Percentiles rank a stretch among this genome's conserved stretches.
phyloP scores from a whole-genome alignment of 805 yeast genomes.

The Teunomyces atbi region DNA sequence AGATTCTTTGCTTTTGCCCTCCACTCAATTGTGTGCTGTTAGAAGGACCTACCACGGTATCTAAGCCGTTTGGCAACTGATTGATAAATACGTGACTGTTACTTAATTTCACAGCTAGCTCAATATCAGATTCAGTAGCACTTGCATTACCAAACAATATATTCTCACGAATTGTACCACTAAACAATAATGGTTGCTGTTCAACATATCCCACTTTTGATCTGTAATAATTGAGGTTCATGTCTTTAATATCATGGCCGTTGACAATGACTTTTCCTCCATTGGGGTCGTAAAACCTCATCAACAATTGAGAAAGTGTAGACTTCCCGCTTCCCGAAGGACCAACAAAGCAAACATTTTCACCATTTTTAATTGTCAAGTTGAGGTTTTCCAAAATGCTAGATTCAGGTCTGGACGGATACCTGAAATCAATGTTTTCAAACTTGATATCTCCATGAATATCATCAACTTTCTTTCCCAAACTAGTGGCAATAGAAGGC shows the following conservation, averaged over 20 bases:
- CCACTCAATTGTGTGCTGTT: constrained; percentile 77
- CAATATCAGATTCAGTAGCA: constrained; percentile 58
- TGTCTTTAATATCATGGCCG: constrained; percentile 56
- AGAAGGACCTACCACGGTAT: constrained; percentile 79
- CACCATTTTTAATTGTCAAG: constrained; percentile 69
- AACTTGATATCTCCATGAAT: constrained; percentile 60
- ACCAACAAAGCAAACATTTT: constrained; percentile 90
- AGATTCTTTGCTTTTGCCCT: constrained; percentile 92
- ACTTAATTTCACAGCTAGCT: constrained; percentile 63
- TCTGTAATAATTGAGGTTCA: constrained; percentile 73
- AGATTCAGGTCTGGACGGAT: constrained; percentile 81
- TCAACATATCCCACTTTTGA: constrained; percentile 83
- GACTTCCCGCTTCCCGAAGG: constrained; percentile 98
- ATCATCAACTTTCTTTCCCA: constrained; percentile 50
- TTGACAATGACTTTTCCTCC: constrained; percentile 66
- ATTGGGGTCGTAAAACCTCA: constrained; percentile 80
- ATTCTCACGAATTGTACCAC: constrained; percentile 83
- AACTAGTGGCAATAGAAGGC: constrained; percentile 66
- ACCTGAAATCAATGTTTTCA: constrained; percentile 62
- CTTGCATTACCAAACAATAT: constrained; percentile 69
- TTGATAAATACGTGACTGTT: constrained; percentile 69
- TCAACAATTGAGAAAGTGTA: constrained; percentile 73
- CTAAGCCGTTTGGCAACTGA: constrained; percentile 77
- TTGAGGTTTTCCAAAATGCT: constrained; percentile 60
- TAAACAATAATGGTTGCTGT: constrained; percentile 87